Base-by-base conservation (phyloP, 78 protist genomes). In the Blattamonas nauphoetae region DNA sequence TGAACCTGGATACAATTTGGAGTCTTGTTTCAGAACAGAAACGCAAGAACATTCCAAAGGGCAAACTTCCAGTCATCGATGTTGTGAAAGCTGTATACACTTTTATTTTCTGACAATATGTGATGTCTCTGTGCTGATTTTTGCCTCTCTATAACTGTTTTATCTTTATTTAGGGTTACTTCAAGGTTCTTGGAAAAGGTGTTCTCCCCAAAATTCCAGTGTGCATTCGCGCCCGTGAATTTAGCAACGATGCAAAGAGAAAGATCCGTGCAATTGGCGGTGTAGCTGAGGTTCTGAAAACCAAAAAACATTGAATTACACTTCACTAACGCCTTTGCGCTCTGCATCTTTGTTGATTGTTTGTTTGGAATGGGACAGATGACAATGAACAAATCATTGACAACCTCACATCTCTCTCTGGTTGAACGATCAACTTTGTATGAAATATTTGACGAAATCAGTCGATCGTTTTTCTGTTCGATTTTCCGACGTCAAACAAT, bases 161-260 rank as follows among this genome's bases (percentile, higher is more conserved):
- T 41, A 1, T 44, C 1, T 36, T 35, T n/a, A 43, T 44, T 45
- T 86, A 88, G 77, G 98, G 98, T 44, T 71, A 44, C 89, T 91
- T 91, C 96, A 96, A 97, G 96, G 97, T 97, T 36, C 94, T 97
- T 42, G 99, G 99, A 84, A 94, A 92, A 89, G 99, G 99, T n/a
- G 0, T 43, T 77, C 91, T 97, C 55, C 97, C 99, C 87, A 64
- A 83, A 36, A 91, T 89, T 88, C 99, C 99, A 78, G 88, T 97
- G 79, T 93, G 96, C n/a, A 98, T 97, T 85, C 90, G 92, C 91
- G 99, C 99, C 33, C 89, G 93, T 88, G 95, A 92, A 94, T 96
- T 98, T 96, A 81, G 93, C 42, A 79, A 88, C 64, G 33, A 41
- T 45, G 99, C 99, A 6, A 99, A 97, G 94, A 46, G 90, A 93